Evolutionary conservation across 495 filamentous ascomycete genomes (phyloP).

Genomic region (Podospora didyma): DNA sequence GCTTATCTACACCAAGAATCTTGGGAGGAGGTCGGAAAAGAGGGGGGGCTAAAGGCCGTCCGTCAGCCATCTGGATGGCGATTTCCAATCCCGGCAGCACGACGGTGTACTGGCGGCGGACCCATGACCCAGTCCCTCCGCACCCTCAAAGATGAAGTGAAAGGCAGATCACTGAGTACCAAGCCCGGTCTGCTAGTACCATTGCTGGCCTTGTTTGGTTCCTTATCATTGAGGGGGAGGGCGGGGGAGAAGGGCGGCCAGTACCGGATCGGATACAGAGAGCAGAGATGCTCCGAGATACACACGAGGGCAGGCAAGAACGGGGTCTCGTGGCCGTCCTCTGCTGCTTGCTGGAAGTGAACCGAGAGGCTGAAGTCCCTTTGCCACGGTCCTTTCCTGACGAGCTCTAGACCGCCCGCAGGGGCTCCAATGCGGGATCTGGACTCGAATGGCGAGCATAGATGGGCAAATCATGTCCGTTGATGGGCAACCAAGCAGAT

Average conservation of each 20-base stretch:
- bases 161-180: no score
- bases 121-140: neutral
- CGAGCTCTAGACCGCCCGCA: neutral
- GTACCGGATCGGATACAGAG: no score
- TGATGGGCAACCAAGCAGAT: slow-evolving; percentile 1
- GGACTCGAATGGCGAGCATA: neutral
- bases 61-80: neutral
- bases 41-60: neutral
- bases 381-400: neutral
- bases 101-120: neutral
- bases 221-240: no score
- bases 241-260: no score
- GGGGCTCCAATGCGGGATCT: neutral
- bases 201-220: no score
- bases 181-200: no score
- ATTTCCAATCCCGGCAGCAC: slow-evolving; percentile 1
- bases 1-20: neutral
- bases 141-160: no score
- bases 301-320: no score
- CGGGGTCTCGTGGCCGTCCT: neutral
- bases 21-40: no score
- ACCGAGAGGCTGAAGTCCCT: neutral
- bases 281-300: no score
- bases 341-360: neutral
- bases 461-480: neutral